Percentiles rank a stretch among this genome's conserved stretches.
Conservation (phyloP, 2,329 filamentous ascomycete species). For the Helicocarpus griseus region DNA sequence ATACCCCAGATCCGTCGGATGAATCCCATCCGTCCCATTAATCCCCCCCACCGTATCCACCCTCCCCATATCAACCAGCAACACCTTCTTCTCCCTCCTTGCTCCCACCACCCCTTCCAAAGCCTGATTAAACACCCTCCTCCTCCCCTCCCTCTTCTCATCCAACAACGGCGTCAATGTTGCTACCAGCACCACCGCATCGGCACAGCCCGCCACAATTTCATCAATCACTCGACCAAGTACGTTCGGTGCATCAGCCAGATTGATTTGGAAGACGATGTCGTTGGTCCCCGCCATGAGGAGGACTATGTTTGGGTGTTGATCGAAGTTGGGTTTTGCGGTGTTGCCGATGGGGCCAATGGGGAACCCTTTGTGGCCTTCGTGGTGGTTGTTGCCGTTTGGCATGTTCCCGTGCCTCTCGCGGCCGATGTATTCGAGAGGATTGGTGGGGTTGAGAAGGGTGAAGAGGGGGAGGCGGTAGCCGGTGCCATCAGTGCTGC, state of each 20-base stretch:
- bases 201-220: constrained; percentile 20
- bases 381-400: constrained; percentile 17
- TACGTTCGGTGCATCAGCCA: constrained; percentile 23
- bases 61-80: constrained; percentile 2
- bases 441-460: constrained; percentile 16
- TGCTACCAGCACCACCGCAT: constrained; percentile 28
- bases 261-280: constrained; percentile 13
- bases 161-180: constrained; percentile 20
- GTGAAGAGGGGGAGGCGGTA: constrained; percentile 23
- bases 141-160: not conserved
- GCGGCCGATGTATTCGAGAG: constrained; percentile 7
- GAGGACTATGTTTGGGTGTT: constrained; percentile 24
- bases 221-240: constrained; percentile 25
- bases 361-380: constrained; percentile 12
- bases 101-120: not conserved
- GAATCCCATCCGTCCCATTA: constrained; percentile 2
- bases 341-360: constrained; percentile 21
- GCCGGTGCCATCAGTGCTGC: constrained; percentile 22
- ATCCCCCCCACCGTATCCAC: constrained; percentile 1
- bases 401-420: constrained; percentile 17
- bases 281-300: constrained; percentile 28
- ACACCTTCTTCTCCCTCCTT: not conserved
- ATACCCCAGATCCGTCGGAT: constrained; percentile 4
- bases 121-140: not conserved
- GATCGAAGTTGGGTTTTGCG: constrained; percentile 9